Evolutionary conservation across 2,329 filamentous ascomycete genomes (phyloP), one percentile per base, ranked within the genome.

Genomic region (Trichoderma koningii): DNA sequence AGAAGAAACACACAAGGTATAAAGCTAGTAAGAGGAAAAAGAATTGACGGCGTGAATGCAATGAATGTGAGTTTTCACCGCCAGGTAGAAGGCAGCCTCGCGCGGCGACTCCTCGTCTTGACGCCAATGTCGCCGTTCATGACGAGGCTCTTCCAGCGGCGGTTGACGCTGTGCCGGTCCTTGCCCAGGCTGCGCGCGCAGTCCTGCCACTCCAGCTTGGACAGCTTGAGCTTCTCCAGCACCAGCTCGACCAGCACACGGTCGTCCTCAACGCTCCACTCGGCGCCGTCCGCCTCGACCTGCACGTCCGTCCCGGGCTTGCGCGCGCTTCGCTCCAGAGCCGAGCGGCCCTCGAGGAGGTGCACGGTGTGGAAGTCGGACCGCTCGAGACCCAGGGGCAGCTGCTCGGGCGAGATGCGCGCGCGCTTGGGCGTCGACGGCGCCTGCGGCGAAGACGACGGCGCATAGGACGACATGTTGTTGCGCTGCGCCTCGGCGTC

Each of bases 231-330:
- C 77, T 89, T 89, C 73, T 88, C 86, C 6, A 89, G 78, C 45
- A 90, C 85, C 19, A 89, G 80, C 75, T 89, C 86, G n/a, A 89
- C 85, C 2, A 90, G 79, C 65, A 88, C 79, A 65, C 85, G 80
- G 73, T 89, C 87, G 67, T 89, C 86, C 68, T 89, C 87, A 2
- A 80, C 79, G 66, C 81, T 87, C 87, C 87, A 89, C 45, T 77
- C 76, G 65, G 80, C 77, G 63, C 78, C 80, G 66, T 83, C 81
- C 2, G 74, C 76, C 59, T 81, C 81, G 30, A 76, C 70, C 38
- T 81, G 79, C 17, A 81, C 74, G 44, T 80, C 78, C 1, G 76
- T 76, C 61, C 77, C 77, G 21, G 70, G 53, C 44, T 62, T 68
- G 53, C 57, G 66, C 50, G 57, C 67, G 63, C 76, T 69, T 30